Conservation (phyloP, 257 asterid genomes). For the Solanum medicagineum region DNA sequence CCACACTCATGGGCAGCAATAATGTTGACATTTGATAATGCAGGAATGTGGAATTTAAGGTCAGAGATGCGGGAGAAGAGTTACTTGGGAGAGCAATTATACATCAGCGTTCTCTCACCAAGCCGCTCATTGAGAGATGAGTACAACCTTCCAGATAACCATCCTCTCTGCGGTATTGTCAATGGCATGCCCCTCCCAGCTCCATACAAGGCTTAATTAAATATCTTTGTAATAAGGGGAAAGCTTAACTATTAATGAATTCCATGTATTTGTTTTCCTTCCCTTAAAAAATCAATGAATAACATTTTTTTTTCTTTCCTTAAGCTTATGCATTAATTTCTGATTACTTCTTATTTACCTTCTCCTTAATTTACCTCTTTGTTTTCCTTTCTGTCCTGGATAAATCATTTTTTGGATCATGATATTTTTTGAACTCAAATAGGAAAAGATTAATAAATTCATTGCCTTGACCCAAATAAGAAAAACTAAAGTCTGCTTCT, state of each 20-base stretch:
- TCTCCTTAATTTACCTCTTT: not conserved
- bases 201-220: slow-evolving; percentile 8
- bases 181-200: slow-evolving; percentile 19
- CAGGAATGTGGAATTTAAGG: slow-evolving; percentile 47
- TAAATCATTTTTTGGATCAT: not conserved
- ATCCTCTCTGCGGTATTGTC: slow-evolving; percentile 29
- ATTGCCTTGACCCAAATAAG: not conserved
- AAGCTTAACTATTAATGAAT: not conserved
- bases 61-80: slow-evolving; percentile 42
- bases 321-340: not conserved
- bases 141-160: slow-evolving; percentile 23
- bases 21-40: slow-evolving; percentile 37
- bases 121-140: slow-evolving; percentile 33
- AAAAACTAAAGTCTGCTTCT: not conserved
- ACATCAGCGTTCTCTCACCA: slow-evolving; percentile 33
- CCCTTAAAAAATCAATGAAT: not conserved
- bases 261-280: not conserved
- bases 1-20: slow-evolving; percentile 49
- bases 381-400: not conserved
- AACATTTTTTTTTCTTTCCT: not conserved
- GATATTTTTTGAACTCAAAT: not conserved
- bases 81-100: slow-evolving; percentile 41
- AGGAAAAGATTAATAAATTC: not conserved
- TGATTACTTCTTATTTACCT: not conserved
- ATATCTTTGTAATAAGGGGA: not conserved